Conservation (phyloP, 768 basidiomycete species). For the Lenzites betulinus region DNA sequence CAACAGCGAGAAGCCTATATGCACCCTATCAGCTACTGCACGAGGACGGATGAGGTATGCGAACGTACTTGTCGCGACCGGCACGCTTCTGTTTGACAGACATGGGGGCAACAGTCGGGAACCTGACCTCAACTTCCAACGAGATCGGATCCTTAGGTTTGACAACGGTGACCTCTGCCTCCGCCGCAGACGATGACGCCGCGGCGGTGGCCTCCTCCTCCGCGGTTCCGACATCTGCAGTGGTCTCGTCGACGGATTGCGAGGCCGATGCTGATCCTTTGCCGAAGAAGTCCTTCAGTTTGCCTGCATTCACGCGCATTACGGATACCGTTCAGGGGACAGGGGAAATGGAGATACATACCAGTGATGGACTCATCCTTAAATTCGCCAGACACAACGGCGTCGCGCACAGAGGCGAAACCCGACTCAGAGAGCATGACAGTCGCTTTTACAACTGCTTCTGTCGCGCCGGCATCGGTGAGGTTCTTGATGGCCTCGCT, state of each 20-base stretch:
- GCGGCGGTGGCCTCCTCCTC: conserved; percentile 17
- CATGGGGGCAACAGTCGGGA: conserved; percentile 75
- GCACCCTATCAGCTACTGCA: neutral
- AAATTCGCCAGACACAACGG: conserved; percentile 76
- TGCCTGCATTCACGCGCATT: conserved; percentile 50
- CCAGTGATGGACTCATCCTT: conserved; percentile 80
- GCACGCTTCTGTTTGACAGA: conserved; percentile 72
- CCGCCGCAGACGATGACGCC: conserved; percentile 31
- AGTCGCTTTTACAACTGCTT: conserved; percentile 87
- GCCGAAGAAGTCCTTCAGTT: conserved; percentile 87
- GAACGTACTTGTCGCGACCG: conserved; percentile 71
- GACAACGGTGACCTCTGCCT: conserved; percentile 36
- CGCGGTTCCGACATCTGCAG: conserved; percentile 40
- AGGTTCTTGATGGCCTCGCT: conserved; percentile 78
- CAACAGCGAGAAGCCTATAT: conserved; percentile 74
- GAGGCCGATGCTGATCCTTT: conserved; percentile 47
- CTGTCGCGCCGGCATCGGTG: conserved; percentile 76
- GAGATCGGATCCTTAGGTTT: conserved; percentile 58
- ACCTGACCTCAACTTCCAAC: conserved; percentile 62
- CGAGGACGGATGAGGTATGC: neutral
- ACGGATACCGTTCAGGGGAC: conserved; percentile 1
- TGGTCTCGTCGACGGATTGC: conserved; percentile 30
- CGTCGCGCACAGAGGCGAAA: conserved; percentile 78
- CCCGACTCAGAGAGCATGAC: conserved; percentile 85
- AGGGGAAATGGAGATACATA: conserved; percentile 32